These are phyloP conservation scores for Mycena filopes DNA, from an alignment of 768 basidiomycete genomes.

Conservation along the genomic window DNA sequence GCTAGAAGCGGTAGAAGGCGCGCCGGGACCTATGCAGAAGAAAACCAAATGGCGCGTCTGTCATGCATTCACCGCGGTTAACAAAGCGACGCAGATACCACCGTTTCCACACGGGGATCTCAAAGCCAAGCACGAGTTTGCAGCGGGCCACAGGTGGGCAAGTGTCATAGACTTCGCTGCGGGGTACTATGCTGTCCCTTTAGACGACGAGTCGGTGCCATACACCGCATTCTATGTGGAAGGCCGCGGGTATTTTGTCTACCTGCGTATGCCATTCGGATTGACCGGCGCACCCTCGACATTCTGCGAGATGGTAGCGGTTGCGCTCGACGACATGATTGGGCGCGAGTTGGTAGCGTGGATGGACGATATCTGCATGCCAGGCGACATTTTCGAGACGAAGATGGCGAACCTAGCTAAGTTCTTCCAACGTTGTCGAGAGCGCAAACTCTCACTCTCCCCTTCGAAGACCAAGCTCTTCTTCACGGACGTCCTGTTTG, in stretches of 20 bases:
- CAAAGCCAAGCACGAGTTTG: conserved; percentile 45
- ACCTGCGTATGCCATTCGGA: conserved; percentile 51
- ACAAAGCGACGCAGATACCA: conserved; percentile 40
- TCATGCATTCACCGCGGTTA: conserved; percentile 50
- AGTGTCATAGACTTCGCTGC: conserved; percentile 49
- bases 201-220: conserved; percentile 35
- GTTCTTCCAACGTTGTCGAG: conserved; percentile 41
- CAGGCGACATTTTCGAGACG: conserved; percentile 45
- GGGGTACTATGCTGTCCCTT: conserved; percentile 45
- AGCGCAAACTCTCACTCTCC: conserved; percentile 47
- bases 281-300: conserved; percentile 49
- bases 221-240: conserved; percentile 50
- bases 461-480: conserved; percentile 21
- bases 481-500: too few relatives aligned
- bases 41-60: conserved; percentile 49
- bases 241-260: conserved; percentile 48
- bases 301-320: conserved; percentile 43
- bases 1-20: conserved; percentile 22
- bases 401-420: conserved; percentile 36
- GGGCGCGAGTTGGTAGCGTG: conserved; percentile 42
- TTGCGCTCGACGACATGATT: conserved; percentile 15
- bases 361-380: conserved; percentile 49
- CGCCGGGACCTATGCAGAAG: conserved; percentile 38
- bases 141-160: conserved; percentile 49
- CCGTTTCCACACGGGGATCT: conserved; percentile 52